phyloP scores from a whole-genome alignment of 2,329 filamentous ascomycete genomes.

The Arthrobotrys sinensis region DNA sequence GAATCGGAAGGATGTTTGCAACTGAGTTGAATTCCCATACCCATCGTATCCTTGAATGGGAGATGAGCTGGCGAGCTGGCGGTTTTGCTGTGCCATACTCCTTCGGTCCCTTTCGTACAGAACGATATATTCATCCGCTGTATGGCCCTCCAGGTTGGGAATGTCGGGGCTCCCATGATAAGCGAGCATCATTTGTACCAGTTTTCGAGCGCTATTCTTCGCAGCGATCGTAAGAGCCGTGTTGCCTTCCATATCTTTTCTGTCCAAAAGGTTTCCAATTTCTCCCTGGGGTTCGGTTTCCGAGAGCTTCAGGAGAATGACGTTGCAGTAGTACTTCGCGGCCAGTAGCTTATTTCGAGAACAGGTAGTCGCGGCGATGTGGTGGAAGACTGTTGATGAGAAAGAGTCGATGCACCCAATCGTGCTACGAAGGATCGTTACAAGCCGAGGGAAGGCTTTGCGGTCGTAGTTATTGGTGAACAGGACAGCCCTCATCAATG shows the following conservation, averaged over 20 bases:
- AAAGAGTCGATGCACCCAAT: constrained; percentile 84
- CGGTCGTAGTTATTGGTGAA: constrained; percentile 99
- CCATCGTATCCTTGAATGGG: constrained; percentile 72
- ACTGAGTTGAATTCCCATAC: constrained; percentile 67
- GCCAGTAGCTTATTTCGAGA: constrained; percentile 89
- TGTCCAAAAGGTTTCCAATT: constrained; percentile 83
- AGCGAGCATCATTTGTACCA: constrained; percentile 82
- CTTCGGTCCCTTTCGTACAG: constrained; percentile 78
- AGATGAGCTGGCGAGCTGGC: constrained; percentile 77
- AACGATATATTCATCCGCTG: constrained; percentile 87
- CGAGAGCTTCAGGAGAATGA: constrained; percentile 86
- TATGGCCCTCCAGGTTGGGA: constrained; percentile 83
- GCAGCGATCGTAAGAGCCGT: constrained; percentile 84
- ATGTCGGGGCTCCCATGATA: constrained; percentile 88
- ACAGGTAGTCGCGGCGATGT: constrained; percentile 89
- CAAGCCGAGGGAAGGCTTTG: constrained; percentile 86
- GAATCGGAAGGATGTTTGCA: constrained; percentile 58
- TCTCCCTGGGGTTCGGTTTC: constrained; percentile 82
- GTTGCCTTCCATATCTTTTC: constrained; percentile 88
- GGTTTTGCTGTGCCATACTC: constrained; percentile 78
- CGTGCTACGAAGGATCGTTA: constrained; percentile 86
- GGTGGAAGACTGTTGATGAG: constrained; percentile 91
- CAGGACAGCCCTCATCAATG: constrained; percentile 91
- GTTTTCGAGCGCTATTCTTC: constrained; percentile 88
- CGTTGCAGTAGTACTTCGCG: constrained; percentile 93